phyloP scores from a whole-genome alignment of 2,329 filamentous ascomycete species.

The Ramichloridium luteum region DNA sequence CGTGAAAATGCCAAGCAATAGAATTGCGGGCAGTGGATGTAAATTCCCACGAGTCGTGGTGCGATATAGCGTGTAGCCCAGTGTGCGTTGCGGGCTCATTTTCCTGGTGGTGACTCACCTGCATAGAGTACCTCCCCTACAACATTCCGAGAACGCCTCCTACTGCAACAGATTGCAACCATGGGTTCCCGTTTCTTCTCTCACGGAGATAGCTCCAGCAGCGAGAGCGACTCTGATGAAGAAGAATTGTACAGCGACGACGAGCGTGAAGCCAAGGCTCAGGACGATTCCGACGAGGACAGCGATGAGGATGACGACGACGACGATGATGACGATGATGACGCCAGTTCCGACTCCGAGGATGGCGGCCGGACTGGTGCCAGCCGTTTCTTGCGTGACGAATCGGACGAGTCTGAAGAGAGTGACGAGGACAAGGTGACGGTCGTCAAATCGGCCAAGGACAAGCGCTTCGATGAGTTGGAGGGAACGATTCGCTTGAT shows the following conservation, averaged over 20 bases:
- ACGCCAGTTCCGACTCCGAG: constrained; percentile 37
- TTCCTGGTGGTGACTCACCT: no score
- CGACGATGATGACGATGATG: constrained; percentile 38
- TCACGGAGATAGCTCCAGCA: constrained; percentile 77
- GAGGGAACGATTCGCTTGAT: constrained; percentile 82
- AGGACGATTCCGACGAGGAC: constrained; percentile 28
- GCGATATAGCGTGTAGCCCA: no score
- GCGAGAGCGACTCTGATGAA: constrained; percentile 86
- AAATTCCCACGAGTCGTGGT: no score
- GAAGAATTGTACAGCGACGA: constrained; percentile 82
- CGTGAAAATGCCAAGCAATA: neutral
- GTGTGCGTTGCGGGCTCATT: no score
- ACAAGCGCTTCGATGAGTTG: constrained; percentile 90
- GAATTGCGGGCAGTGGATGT: neutral
- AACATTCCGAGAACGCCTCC: no score
- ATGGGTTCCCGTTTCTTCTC: constrained; percentile 94
- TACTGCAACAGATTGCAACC: no score
- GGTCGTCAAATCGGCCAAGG: constrained; percentile 92
- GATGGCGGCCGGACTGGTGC: constrained; percentile 57
- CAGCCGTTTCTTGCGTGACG: constrained; percentile 67
- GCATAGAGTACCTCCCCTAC: no score
- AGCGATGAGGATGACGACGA: constrained; percentile 22
- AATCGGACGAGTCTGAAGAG: constrained; percentile 51
- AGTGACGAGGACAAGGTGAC: constrained; percentile 73
- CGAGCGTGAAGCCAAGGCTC: constrained; percentile 51